Percentiles rank a stretch among this genome's conserved stretches.
Conservation (phyloP, 176 grass and related monocot species). For the Oryza longistaminata region DNA sequence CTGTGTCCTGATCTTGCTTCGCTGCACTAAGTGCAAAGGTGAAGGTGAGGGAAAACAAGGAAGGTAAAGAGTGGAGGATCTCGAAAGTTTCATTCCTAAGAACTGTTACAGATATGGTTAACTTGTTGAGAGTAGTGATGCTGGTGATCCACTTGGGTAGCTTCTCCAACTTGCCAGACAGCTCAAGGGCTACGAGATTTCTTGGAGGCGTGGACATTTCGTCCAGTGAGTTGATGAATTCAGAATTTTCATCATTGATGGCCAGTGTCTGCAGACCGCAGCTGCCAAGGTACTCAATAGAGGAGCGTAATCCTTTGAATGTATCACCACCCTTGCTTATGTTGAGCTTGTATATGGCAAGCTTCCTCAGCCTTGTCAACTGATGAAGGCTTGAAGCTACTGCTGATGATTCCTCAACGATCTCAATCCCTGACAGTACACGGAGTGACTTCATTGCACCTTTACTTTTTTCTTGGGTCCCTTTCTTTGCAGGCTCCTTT, state of each 20-base stretch:
- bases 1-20: neutral
- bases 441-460: constrained; percentile 3
- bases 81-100: neutral
- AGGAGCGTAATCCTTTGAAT: neutral
- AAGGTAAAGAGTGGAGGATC: neutral
- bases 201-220: neutral
- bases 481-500: neutral
- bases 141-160: neutral
- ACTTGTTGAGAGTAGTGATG: neutral
- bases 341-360: constrained; percentile 3
- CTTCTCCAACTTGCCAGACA: neutral
- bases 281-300: constrained; percentile 31
- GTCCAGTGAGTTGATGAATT: constrained; percentile 22
- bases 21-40: neutral
- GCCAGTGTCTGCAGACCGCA: constrained; percentile 2
- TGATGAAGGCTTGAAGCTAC: constrained; percentile 5
- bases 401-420: neutral
- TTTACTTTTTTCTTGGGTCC: neutral
- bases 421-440: constrained; percentile 21
- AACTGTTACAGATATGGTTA: constrained; percentile 27
- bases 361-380: neutral
- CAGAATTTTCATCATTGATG: neutral
- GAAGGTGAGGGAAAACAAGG: constrained; percentile 13
- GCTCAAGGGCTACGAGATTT: neutral
- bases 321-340: neutral